Conservation (phyloP, 371 early-diverging fungal genomes). For the Mucor piriformis region DNA sequence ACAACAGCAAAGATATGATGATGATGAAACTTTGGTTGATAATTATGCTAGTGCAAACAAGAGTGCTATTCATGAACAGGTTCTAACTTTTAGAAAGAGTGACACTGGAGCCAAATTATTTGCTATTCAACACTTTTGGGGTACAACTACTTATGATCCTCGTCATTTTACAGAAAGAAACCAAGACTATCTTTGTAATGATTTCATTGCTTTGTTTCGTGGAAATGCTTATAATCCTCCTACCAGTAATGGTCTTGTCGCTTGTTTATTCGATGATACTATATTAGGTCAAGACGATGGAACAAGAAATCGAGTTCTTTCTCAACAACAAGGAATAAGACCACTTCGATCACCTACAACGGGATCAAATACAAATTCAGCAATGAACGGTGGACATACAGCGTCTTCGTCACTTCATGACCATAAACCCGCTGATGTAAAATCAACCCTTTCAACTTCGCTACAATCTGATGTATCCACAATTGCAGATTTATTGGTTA, state of each 20-base stretch:
- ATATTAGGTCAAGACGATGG: slow-evolving; percentile 68
- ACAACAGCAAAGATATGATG: slow-evolving; percentile 33
- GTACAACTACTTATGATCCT: slow-evolving; percentile 72
- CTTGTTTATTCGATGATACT: slow-evolving; percentile 75
- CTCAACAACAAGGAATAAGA: slow-evolving; percentile 50
- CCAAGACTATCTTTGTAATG: slow-evolving; percentile 71
- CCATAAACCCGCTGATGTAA: slow-evolving; percentile 15
- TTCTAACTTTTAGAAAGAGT: slow-evolving; percentile 40
- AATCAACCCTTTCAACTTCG: slow-evolving; percentile 8
- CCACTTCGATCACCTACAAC: slow-evolving; percentile 34
- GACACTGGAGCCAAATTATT: slow-evolving; percentile 55
- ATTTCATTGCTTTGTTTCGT: slow-evolving; percentile 79
- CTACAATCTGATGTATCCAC: slow-evolving; percentile 24
- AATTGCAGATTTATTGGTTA: slow-evolving; percentile 54
- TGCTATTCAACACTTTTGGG: slow-evolving; percentile 80
- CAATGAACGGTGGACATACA: neutral
- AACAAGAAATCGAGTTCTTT: slow-evolving; percentile 29
- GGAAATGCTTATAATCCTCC: slow-evolving; percentile 51
- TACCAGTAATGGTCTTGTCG: slow-evolving; percentile 76
- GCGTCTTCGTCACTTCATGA: neutral
- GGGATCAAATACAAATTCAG: neutral
- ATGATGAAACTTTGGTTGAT: slow-evolving; percentile 36
- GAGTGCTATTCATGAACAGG: slow-evolving; percentile 23
- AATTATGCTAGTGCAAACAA: slow-evolving; percentile 45
- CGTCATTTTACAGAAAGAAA: slow-evolving; percentile 72